Conservation (phyloP, 257 asterid genomes). For the Solanum paucissectum region DNA sequence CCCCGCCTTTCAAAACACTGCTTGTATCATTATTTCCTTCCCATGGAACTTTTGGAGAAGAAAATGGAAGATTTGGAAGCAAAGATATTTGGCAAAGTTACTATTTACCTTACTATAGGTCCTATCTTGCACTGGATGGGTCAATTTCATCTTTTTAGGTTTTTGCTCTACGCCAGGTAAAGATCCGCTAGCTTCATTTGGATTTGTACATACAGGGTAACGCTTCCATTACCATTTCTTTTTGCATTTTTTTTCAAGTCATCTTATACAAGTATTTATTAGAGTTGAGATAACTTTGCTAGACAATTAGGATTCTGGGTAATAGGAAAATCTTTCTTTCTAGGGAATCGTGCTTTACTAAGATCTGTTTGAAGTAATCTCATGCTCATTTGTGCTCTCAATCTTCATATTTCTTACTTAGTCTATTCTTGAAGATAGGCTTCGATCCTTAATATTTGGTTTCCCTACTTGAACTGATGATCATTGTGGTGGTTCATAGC, state of each 20-base stretch:
- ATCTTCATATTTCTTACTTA: background rate
- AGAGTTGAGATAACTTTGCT: background rate
- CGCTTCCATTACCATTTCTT: background rate
- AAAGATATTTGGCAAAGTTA: background rate
- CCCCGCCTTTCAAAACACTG: background rate
- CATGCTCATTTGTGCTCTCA: background rate
- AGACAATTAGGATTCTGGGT: background rate
- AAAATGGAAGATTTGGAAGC: background rate
- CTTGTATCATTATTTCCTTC: background rate
- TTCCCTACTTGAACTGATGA: background rate
- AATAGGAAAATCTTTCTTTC: background rate
- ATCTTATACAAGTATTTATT: background rate
- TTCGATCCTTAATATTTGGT: background rate
- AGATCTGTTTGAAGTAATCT: background rate
- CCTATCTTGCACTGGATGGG: background rate
- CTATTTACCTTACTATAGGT: background rate
- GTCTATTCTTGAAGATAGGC: background rate
- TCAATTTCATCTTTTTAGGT: background rate
- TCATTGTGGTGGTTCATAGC: background rate
- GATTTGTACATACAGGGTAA: background rate
- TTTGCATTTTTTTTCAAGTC: background rate
- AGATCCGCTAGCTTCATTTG: background rate
- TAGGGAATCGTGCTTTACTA: background rate
- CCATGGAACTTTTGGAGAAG: background rate
- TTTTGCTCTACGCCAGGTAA: background rate